Base-by-base conservation (phyloP, 1,284 basidiomycete species). In the Trichosporon inkin region DNA sequence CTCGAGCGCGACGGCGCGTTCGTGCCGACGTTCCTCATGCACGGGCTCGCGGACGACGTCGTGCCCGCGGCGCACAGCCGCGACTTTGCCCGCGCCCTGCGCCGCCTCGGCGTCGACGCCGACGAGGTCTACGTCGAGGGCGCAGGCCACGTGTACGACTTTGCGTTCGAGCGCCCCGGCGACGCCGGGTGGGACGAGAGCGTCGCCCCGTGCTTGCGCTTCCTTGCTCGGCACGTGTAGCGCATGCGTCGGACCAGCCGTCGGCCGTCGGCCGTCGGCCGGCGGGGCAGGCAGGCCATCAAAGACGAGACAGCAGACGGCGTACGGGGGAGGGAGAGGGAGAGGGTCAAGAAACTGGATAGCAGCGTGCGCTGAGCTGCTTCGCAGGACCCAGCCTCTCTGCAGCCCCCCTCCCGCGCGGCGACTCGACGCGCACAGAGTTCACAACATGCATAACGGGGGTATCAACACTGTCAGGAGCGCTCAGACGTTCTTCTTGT, bases 11-110 rank as follows among this genome's bases (percentile, higher is more conserved):
- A 20, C 2, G 38, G 55, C 17, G 19, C 37, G 3, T 71, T 67
- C 51, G 66, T 68, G 20, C 71, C 71, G 11, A 69, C 68, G 4
- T 67, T 64, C 61, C 44, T 71, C 53, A 56, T 72, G 38, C 71
- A 72, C 58, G 69, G 71, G 1, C 61, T 55, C 11, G 60, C 36
- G 8, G 71, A 72, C 47, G 24, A 17, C 11, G 36, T 60, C 13
- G 71, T 70, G 17, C 63, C 62, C n/a, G 51, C 65, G 10, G 41
- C 56, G 8, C 69, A 71, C 44, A 55, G 58, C 11, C 28, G 62
- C 36, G 22, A 56, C 14, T 62, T 71, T 22, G 65, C 57, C n/a
- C n/a, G n/a, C n/a, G n/a, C n/a, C n/a, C n/a, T 22, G 52, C 54
- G 10, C n/a, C 61, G 58, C 20, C 59, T 71, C 6, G 64, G 62